Evolutionary conservation across 257 asterid species (phyloP).

Genomic region (Fraxinus cuspidata): DNA sequence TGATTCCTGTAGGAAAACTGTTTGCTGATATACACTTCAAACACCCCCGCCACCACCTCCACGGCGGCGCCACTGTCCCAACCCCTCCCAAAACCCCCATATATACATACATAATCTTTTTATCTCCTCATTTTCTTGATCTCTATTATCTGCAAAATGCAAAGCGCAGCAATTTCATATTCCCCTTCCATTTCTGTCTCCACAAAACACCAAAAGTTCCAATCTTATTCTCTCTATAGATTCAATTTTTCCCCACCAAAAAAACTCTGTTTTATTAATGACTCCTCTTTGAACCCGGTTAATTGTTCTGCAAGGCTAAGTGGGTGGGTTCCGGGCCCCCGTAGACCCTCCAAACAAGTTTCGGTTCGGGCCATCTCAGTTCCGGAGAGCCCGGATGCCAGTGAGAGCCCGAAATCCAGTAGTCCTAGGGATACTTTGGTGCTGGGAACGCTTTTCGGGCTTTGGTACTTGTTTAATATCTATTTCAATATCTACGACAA

Average conservation of each 20-base stretch:
- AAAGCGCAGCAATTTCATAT: slow-evolving; percentile 59
- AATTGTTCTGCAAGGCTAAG: slow-evolving; percentile 46
- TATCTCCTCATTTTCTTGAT: not conserved
- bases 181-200: slow-evolving; percentile 49
- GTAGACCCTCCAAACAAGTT: slow-evolving; percentile 24
- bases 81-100: not conserved
- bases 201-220: slow-evolving; percentile 28
- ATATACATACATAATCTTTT: not conserved
- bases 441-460: slow-evolving; percentile 80
- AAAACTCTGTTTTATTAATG: slow-evolving; percentile 23
- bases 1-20: not conserved
- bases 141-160: slow-evolving; percentile 45
- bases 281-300: slow-evolving; percentile 24
- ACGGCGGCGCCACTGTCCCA: slow-evolving; percentile 35
- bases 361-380: slow-evolving; percentile 50
- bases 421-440: slow-evolving; percentile 53
- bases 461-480: slow-evolving; percentile 90
- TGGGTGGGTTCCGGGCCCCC: slow-evolving; percentile 54
- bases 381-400: slow-evolving; percentile 55
- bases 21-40: not conserved
- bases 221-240: slow-evolving; percentile 30
- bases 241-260: slow-evolving; percentile 23
- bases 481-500: slow-evolving; percentile 96
- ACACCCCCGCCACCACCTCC: not conserved
- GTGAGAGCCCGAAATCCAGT: slow-evolving; percentile 58